Evolutionary conservation across 2,329 filamentous ascomycete species (phyloP).

Genomic region (Zasmidium cellare): DNA sequence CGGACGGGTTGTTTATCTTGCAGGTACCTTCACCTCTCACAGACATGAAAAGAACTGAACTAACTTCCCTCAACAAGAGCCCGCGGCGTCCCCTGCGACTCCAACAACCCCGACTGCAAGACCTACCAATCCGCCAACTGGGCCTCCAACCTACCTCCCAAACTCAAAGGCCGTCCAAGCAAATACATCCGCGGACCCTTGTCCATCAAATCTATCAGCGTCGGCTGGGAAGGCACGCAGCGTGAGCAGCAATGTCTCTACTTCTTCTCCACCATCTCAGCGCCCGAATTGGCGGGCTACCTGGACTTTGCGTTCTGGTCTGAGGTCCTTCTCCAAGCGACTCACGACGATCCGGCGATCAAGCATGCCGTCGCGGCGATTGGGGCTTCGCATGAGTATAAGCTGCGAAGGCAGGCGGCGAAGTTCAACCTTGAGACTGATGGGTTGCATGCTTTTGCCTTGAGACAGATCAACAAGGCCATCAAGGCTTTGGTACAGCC

Average conservation of each 20-base stretch:
- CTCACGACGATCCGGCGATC: conserved; percentile 5
- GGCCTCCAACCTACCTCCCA: neutral
- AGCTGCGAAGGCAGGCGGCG: conserved; percentile 5
- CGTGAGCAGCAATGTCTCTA: conserved; percentile 4
- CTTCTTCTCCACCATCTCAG: conserved; percentile 4
- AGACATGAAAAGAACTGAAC: neutral
- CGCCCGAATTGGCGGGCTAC: conserved; percentile 2
- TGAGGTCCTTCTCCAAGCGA: conserved; percentile 2
- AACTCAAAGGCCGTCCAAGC: neutral
- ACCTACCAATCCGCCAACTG: neutral
- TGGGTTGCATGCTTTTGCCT: conserved; percentile 4
- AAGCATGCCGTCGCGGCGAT: conserved; percentile 10
- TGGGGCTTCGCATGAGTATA: conserved; percentile 10
- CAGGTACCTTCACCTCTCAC: neutral
- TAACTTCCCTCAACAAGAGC: neutral
- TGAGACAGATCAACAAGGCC: conserved; percentile 13
- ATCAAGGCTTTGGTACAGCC: conserved; percentile 7
- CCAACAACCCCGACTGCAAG: neutral
- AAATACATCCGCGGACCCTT: neutral
- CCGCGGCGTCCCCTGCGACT: neutral
- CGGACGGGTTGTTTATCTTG: conserved; percentile 3
- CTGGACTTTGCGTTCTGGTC: conserved; percentile 7
- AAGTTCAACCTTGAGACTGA: conserved; percentile 6
- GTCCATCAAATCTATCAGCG: neutral
- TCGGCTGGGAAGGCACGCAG: neutral